A percentile compares a stretch with the other conserved stretches of the same genome.
These are phyloP conservation scores for Singerocomus inundabilis DNA, from an alignment of 1,284 basidiomycete species.

Conservation along the genomic window DNA sequence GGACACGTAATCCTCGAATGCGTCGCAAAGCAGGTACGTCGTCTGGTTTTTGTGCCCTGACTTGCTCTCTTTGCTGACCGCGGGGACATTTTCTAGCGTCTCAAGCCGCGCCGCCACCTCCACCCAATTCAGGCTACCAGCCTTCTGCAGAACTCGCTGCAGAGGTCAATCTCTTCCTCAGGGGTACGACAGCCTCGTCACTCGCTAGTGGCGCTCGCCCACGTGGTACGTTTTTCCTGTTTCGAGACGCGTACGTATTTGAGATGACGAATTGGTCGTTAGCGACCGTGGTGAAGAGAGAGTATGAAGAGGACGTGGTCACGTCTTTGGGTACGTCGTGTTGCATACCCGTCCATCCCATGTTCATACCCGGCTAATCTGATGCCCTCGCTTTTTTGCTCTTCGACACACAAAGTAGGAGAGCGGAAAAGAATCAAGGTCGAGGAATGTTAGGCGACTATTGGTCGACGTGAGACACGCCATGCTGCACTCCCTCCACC, in stretches of 20 bases:
- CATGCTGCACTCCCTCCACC: too few species aligned
- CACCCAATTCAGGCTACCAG: conserved; percentile 8
- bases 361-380: background rate
- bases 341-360: background rate
- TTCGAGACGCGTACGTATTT: background rate
- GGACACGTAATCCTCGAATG: background rate
- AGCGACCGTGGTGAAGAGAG: conserved; percentile 14
- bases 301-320: conserved; percentile 11
- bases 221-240: conserved; percentile 2
- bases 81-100: background rate
- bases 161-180: conserved; percentile 10
- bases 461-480: too few species aligned
- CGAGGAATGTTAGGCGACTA: conserved; percentile 30
- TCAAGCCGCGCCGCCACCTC: background rate
- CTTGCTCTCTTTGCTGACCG: background rate
- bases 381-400: background rate
- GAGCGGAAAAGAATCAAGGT: conserved; percentile 16
- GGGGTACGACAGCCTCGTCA: background rate
- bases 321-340: conserved; percentile 24
- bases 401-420: background rate
- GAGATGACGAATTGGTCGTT: background rate
- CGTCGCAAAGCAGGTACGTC: background rate
- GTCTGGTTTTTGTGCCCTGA: background rate
- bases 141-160: conserved; percentile 9
- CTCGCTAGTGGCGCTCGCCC: background rate